A percentile compares a stretch with the other conserved stretches of the same genome.
Conservation (phyloP, 495 filamentous ascomycete genomes). For the Penicillium chermesinum region DNA sequence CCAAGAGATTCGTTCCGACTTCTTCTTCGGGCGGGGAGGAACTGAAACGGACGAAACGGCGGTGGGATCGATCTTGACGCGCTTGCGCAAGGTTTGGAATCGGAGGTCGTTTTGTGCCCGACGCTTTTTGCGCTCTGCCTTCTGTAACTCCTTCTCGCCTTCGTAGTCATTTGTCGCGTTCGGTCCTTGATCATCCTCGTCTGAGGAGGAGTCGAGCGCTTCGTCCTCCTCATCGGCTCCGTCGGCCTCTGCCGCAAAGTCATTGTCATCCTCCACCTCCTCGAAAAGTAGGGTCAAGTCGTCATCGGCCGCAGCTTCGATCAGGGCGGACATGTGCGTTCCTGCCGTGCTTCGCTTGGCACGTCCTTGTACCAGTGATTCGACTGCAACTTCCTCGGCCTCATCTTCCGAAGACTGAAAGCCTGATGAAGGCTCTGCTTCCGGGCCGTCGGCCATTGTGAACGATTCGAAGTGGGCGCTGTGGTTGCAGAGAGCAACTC, state of each 20-base stretch:
- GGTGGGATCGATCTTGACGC: slow-evolving; percentile 61
- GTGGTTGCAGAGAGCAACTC: no score
- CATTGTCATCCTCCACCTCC: slow-evolving; percentile 81
- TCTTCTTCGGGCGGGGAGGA: slow-evolving; percentile 75
- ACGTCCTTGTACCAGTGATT: slow-evolving; percentile 74
- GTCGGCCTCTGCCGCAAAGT: slow-evolving; percentile 63
- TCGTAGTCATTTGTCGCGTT: slow-evolving; percentile 54
- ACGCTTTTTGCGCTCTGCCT: slow-evolving; percentile 68
- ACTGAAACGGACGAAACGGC: slow-evolving; percentile 40
- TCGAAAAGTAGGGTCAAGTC: slow-evolving; percentile 77
- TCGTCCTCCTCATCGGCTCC: slow-evolving; percentile 70
- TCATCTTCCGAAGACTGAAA: slow-evolving; percentile 31
- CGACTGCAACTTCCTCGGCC: slow-evolving; percentile 40
- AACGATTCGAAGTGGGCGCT: no score
- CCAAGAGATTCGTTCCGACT: slow-evolving; percentile 87
- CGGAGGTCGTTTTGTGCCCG: slow-evolving; percentile 58
- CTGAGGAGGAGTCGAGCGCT: slow-evolving; percentile 75
- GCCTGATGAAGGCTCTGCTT: slow-evolving; percentile 27
- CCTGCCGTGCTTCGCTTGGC: slow-evolving; percentile 81
- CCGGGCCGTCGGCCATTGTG: slow-evolving; percentile 24
- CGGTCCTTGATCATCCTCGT: slow-evolving; percentile 71
- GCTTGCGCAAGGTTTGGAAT: slow-evolving; percentile 49
- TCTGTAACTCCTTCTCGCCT: slow-evolving; percentile 62
- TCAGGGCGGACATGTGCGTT: slow-evolving; percentile 72
- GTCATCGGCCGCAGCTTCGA: slow-evolving; percentile 71